Evolutionary conservation across 2,329 filamentous ascomycete species (phyloP), one percentile per base, ranked within the genome.

Genomic region (Neonectria punicea): DNA sequence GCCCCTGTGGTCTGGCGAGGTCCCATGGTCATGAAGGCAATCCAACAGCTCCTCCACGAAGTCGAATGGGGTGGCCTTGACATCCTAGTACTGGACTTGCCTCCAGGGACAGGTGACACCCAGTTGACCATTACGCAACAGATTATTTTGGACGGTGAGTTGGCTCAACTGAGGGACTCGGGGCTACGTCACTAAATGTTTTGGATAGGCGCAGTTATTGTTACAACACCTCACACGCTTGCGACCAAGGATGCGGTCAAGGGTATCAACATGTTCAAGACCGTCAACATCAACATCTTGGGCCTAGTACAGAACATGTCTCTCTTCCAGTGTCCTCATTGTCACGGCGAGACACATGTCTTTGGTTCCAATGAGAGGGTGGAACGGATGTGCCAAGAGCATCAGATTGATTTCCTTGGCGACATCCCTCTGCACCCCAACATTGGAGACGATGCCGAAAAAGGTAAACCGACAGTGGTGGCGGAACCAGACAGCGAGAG

Each of bases 91-190:
- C 83, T 99, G 2, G 96, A 99, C 77, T 81, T 99, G 53, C 96
- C 96, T 0, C 96, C 96, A 0, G 96, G 96, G 3, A 99, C 96
- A 0, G 96, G 96, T 25, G 96, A 99, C 75, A 95, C 95, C 1
- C 96, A 99, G 76, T 85, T 99, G 70, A 98, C 93, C n/a, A 96
- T 99, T 66, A 95, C 93, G 16, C 96, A 99, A 78, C 95, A 98
- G 80, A 86, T 99, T 11, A 84, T 92, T n/a, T 83, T 99, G 2
- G 93, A 97, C 72, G 95, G 94, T 85, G 82, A 77, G 82, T 71
- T 71, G 13, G 10, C 50, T 6, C 22, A 20, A 28, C 43, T 18
- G 18, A 18, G 1, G 28, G 16, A 9, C 14, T 4, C 9, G 7
- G 4, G 10, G 10, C 28, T 43, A 28, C 55, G 51, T 47, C 39